Conservation (phyloP, 2,329 filamentous ascomycete species). For the Dothideomycetes sp. region DNA sequence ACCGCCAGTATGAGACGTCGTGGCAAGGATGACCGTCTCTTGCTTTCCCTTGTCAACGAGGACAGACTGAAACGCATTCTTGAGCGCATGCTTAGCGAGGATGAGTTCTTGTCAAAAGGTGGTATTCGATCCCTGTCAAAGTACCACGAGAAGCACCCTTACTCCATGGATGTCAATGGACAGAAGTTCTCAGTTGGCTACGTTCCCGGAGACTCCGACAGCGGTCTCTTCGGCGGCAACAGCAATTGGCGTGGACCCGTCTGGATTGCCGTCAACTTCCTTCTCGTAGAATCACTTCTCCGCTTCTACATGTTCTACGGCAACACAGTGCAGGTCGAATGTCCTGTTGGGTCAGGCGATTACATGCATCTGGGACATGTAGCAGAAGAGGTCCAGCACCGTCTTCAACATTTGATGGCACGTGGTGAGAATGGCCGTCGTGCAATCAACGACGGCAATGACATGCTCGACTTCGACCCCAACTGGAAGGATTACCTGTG, state of each 20-base stretch:
- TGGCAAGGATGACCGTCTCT: conserved; percentile 78
- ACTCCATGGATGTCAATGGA: conserved; percentile 91
- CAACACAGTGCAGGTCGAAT: conserved; percentile 77
- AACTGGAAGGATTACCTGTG: conserved; percentile 90
- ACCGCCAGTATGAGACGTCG: conserved; percentile 87
- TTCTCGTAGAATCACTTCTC: conserved; percentile 87
- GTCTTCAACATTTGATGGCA: conserved; percentile 82
- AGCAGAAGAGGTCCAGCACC: conserved; percentile 88
- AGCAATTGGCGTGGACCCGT: conserved; percentile 95
- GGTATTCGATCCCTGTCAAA: conserved; percentile 89
- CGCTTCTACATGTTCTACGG: conserved; percentile 96
- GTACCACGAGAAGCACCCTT: conserved; percentile 79
- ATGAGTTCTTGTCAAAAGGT: conserved; percentile 82
- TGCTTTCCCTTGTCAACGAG: conserved; percentile 84
- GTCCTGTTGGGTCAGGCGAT: conserved; percentile 84
- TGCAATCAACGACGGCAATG: conserved; percentile 76
- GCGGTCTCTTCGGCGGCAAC: conserved; percentile 88
- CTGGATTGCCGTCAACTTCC: conserved; percentile 92
- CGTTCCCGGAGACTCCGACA: conserved; percentile 91
- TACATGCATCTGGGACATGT: conserved; percentile 94
- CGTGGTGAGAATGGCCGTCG: conserved; percentile 75
- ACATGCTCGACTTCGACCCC: conserved; percentile 80
- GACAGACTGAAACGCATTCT: conserved; percentile 85
- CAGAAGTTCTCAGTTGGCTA: conserved; percentile 82
- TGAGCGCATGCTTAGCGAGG: conserved; percentile 83